Conservation (phyloP, 2,329 filamentous ascomycete genomes). For the Trichoderma citrinoviride region DNA sequence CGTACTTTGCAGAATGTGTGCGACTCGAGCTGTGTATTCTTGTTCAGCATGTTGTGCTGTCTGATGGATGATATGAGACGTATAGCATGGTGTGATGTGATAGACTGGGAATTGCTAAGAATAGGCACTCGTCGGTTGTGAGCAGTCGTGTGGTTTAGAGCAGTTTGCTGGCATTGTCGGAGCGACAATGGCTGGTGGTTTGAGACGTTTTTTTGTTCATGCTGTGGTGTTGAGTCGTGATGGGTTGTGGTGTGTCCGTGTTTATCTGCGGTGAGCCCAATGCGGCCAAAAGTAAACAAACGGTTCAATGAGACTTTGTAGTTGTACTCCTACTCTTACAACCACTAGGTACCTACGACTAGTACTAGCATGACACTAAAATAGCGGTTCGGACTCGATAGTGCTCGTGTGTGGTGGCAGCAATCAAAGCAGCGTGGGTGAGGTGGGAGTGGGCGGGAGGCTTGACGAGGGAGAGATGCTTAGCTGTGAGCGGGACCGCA, state of each 20-base stretch:
- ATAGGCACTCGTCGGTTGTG: no score
- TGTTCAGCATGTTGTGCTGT: background rate
- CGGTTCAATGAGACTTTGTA: no score
- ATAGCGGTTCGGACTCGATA: conserved; percentile 4
- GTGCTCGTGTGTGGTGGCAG: background rate
- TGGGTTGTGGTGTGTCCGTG: background rate
- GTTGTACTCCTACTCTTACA: background rate
- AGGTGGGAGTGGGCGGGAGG: no score
- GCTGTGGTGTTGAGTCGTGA: no score
- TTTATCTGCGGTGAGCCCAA: conserved; percentile 10
- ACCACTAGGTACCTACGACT: background rate
- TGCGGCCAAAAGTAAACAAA: conserved; percentile 18
- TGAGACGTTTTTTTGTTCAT: no score
- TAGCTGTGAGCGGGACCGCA: conserved; percentile 23
- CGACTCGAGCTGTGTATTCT: no score
- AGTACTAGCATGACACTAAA: background rate
- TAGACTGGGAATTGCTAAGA: no score
- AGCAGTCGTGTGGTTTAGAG: no score
- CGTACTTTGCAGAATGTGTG: background rate
- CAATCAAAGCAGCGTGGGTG: background rate
- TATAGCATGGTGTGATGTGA: no score
- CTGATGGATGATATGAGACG: background rate
- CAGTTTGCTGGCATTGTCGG: no score
- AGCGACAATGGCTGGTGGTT: no score
- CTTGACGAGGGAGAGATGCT: conserved; percentile 17